These are phyloP conservation scores for Gautieria morchelliformis DNA, from an alignment of 768 basidiomycete species.

Conservation along the genomic window DNA sequence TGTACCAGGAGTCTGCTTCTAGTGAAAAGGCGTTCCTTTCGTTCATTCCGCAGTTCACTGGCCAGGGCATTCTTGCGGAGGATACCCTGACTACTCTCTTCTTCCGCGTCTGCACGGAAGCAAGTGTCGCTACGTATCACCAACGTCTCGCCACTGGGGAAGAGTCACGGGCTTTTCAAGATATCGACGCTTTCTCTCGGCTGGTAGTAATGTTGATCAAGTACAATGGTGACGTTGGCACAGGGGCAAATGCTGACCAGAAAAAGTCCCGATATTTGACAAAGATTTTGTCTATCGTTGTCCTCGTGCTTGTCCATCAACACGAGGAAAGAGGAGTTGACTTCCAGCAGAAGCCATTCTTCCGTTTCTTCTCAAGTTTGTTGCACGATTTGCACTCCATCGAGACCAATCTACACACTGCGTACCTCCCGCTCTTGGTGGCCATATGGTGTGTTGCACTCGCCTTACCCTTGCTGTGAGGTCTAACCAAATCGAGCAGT, in stretches of 20 bases:
- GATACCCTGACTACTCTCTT: slow-evolving; percentile 97
- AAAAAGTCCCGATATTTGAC: slow-evolving; percentile 95
- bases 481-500: slow-evolving; percentile 32
- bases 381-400: slow-evolving; percentile 85
- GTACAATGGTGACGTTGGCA: slow-evolving; percentile 89
- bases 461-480: slow-evolving; percentile 1
- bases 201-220: slow-evolving; percentile 98
- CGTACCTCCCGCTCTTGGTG: slow-evolving; percentile 82
- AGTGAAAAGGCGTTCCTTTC: slow-evolving; percentile 94
- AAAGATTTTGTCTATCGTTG: slow-evolving; percentile 95
- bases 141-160: slow-evolving; percentile 67
- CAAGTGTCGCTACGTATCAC: slow-evolving; percentile 78
- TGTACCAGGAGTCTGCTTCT: slow-evolving; percentile 83
- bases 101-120: slow-evolving; percentile 95
- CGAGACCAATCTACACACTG: slow-evolving; percentile 75
- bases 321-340: slow-evolving; percentile 88
- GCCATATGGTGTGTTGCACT: slow-evolving; percentile 62
- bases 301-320: slow-evolving; percentile 87
- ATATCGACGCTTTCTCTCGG: slow-evolving; percentile 90
- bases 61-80: slow-evolving; percentile 91
- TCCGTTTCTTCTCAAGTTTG: slow-evolving; percentile 95
- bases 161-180: slow-evolving; percentile 74
- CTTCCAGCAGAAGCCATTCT: slow-evolving; percentile 97
- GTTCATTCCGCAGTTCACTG: slow-evolving; percentile 94
- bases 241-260: slow-evolving; percentile 85